Percentiles rank a stretch among this genome's conserved stretches.
Conservation (phyloP, 768 basidiomycete species). For the Termitomyces sp. region DNA sequence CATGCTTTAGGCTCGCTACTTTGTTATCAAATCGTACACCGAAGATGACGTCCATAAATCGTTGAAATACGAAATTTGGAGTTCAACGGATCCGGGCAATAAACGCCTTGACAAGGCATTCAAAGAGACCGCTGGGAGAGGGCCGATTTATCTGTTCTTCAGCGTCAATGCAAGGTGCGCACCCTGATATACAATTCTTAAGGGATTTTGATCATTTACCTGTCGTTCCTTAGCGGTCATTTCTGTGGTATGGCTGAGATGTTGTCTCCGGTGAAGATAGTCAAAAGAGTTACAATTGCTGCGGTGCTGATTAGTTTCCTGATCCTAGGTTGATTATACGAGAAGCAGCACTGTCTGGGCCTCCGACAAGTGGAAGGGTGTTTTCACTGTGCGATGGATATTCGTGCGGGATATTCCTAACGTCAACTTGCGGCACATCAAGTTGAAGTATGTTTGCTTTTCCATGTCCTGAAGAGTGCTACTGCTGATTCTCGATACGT, state of each 20-base stretch:
- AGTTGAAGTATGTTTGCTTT: conserved; percentile 56
- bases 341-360: conserved; percentile 97
- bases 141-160: conserved; percentile 97
- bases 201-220: background rate
- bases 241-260: conserved; percentile 99
- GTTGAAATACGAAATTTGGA: conserved; percentile 97
- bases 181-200: background rate
- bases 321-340: conserved; percentile 77
- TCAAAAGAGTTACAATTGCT: background rate
- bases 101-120: conserved; percentile 97
- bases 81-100: conserved; percentile 94
- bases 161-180: conserved; percentile 86
- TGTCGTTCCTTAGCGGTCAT: conserved; percentile 59
- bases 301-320: background rate
- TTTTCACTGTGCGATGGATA: conserved; percentile 97
- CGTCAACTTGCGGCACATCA: conserved; percentile 82
- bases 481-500: conserved; percentile 11
- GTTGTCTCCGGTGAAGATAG: conserved; percentile 73
- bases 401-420: conserved; percentile 96
- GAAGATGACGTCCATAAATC: conserved; percentile 99
- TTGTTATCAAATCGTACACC: conserved; percentile 98
- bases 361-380: conserved; percentile 99
- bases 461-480: background rate
- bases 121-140: conserved; percentile 86
- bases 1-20: conserved; percentile 69